phyloP scores from a whole-genome alignment of 1,139 yeast species.

The Geotrichum restrictum region DNA sequence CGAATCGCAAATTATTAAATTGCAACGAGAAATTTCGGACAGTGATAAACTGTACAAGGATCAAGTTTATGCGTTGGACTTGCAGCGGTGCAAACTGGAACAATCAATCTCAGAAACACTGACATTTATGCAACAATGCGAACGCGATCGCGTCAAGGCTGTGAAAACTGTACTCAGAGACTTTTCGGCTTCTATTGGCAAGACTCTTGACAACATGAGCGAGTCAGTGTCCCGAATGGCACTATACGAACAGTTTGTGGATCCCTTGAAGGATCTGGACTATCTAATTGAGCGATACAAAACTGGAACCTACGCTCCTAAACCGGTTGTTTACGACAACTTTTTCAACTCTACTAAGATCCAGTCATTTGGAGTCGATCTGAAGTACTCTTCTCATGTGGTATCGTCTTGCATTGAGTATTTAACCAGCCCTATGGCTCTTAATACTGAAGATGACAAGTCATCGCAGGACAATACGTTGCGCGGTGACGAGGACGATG shows the following conservation, averaged over 20 bases:
- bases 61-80: constrained; percentile 57
- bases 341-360: constrained; percentile 53
- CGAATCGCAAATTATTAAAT: constrained; percentile 22
- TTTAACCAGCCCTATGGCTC: constrained; percentile 38
- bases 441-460: neutral
- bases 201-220: constrained; percentile 39
- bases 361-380: constrained; percentile 80
- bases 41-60: constrained; percentile 55
- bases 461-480: constrained; percentile 3
- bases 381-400: constrained; percentile 63
- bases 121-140: constrained; percentile 70
- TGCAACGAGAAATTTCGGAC: constrained; percentile 32
- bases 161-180: constrained; percentile 65
- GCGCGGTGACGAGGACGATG: constrained; percentile 3
- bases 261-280: constrained; percentile 60
- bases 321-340: constrained; percentile 65
- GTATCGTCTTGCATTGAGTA: constrained; percentile 62
- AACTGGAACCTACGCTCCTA: constrained; percentile 71
- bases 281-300: constrained; percentile 57
- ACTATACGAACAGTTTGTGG: constrained; percentile 55
- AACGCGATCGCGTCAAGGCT: constrained; percentile 64
- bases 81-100: constrained; percentile 64
- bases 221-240: constrained; percentile 46
- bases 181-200: constrained; percentile 52
- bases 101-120: constrained; percentile 63